A percentile compares a stretch with the other conserved stretches of the same genome.
Conservation (phyloP, 2,329 filamentous ascomycete species). For the Didymella sp. region DNA sequence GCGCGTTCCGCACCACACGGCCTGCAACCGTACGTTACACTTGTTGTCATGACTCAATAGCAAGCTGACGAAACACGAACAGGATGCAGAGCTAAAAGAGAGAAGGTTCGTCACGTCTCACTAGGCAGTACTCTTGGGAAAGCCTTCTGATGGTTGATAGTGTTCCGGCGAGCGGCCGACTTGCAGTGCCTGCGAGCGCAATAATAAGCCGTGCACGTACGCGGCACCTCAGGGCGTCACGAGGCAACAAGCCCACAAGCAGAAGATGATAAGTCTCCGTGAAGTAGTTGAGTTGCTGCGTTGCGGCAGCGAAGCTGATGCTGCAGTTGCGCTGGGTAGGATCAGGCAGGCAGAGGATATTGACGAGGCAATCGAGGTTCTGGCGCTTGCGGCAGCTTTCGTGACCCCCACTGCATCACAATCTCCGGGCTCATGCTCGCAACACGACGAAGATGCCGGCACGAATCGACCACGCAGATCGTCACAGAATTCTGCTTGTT, state of each 20-base stretch:
- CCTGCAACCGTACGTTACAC: neutral
- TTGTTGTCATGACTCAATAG: neutral
- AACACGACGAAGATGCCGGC: too few relatives aligned
- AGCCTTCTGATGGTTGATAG: neutral
- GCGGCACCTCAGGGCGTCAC: slow-evolving; percentile 2
- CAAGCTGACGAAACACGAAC: neutral
- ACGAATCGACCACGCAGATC: too few relatives aligned
- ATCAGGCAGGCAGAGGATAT: neutral
- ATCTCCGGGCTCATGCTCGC: too few relatives aligned
- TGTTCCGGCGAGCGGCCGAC: slow-evolving; percentile 1
- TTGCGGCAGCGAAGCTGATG: slow-evolving; percentile 1
- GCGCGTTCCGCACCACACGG: neutral
- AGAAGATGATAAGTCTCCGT: neutral
- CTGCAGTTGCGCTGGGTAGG: neutral
- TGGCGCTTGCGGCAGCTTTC: neutral
- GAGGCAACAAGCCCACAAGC: slow-evolving; percentile 4
- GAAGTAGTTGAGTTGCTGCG: neutral
- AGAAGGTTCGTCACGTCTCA: neutral
- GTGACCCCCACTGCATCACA: neutral
- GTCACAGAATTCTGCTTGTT: too few relatives aligned
- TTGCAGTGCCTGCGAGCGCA: neutral
- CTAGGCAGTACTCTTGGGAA: neutral
- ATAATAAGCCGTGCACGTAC: neutral
- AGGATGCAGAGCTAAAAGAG: neutral
- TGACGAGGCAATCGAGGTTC: neutral